Evolutionary conservation across 305 asterid genomes (phyloP), one percentile per base, ranked within the genome.

Genomic region (Fraxinus latifolia): DNA sequence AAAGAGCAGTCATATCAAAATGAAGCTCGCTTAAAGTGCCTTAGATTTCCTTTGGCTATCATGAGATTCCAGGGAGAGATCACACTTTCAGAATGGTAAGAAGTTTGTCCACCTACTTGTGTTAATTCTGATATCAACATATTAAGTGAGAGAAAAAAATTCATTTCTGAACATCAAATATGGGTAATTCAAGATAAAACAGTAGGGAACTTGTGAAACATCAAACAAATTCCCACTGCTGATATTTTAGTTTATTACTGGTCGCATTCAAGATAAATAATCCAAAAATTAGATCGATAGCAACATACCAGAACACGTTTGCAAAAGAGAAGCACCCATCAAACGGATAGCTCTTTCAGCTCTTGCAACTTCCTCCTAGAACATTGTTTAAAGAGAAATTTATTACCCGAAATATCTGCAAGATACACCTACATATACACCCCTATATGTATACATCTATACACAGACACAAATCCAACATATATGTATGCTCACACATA

Each of bases 241-340:
- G 33, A 50, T 5, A 27, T 68, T 68, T 29, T 68, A 29, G 37
- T 29, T 34, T 55, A 36, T 39, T 23, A 50, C 4, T 8, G 74
- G 67, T 47, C 47, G 17, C 1, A 77, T 34, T 76, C 25, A 78
- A 82, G 42, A 80, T 29, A 15, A 17, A 74, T 58, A 12, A 74
- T 73, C 68, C 58, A 76, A 84, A 77, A n/a, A 37, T 53, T 29
- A 39, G 78, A 47, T 60, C 62, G 47, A 77, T 47, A 33, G 62
- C 75, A 79, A 76, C 88, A 83, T 89, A 95, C 99, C 99, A 31
- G 85, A 76, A 80, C 92, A 87, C 79, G 94, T 92, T 83, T 80
- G 88, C 91, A 92, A 87, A 79, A 93, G 87, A 81, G 98, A 91
- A 81, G 92, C 96, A 72, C 98, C 97, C 97, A 94, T 88, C 91